Base-by-base conservation (phyloP, 2,329 filamentous ascomycete species). In the Talaromyces marneffei region DNA sequence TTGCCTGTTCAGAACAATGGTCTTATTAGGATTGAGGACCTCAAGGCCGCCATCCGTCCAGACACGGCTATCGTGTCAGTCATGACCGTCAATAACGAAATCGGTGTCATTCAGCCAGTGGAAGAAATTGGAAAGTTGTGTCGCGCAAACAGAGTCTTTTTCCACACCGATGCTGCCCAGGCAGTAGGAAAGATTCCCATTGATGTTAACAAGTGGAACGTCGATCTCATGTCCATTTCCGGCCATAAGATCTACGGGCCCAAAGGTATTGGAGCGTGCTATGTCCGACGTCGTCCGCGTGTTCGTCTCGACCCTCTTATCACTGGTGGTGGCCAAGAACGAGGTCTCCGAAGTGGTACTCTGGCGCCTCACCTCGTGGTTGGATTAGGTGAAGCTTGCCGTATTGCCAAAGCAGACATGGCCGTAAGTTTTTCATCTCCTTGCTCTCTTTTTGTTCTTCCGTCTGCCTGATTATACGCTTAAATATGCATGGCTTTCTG, bases 61-160 rank as follows among this genome's bases (percentile, higher is more conserved):
- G 92, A 97, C 63, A 99, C 94, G 14, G 87, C 86, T 46, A 80
- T 99, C 31, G 92, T 97, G 76, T 97, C 92, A 72, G 90, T 99
- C 76, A 99, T 99, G 94, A 87, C 94, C 0, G 94, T 99, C 71
- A 99, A 99, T 82, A 99, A 99, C 76, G 94, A 99, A 78, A 97
- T 99, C 70, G 94, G 94, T 71, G 94, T 99, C n/a, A 95, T 99
- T 62, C 94, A 99, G 77, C 94, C 94, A 0, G 79, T 99, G 62
- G 90, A 91, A 69, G 86, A 96, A 78, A 99, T 99, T 73, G 94
- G 94, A 71, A 89, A 88, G 77, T 81, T 99, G 14, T 99, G 94
- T 77, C 87, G 94, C 56, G 84, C 86, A 59, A 94, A 91, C 77
- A 97, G 97, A 81, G 82, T 97, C 48, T 99, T 97, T 78, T 99